Evolutionary conservation across 2,329 filamentous ascomycete species (phyloP), one percentile per base, ranked within the genome.

Genomic region (Fusarium stilboides): DNA sequence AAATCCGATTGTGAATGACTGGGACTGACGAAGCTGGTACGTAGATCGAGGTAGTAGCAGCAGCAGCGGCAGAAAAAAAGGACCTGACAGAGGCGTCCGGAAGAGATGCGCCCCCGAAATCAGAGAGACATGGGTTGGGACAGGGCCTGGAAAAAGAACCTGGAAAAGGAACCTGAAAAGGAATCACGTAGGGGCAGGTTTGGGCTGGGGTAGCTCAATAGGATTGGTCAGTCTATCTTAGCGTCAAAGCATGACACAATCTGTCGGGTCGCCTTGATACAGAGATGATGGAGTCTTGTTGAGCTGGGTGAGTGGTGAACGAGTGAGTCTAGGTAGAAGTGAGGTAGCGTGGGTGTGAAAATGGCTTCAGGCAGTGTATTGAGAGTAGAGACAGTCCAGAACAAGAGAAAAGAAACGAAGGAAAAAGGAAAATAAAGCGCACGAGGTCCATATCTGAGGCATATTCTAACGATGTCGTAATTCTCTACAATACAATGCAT

Each of bases 201-300:
- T 64, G 60, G 65, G 62, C 75, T 73, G 75, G 74, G 74, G 75
- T 74, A 76, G 54, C 59, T 51, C 43, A 63, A 63, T 33, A 45
- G 51, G 68, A 76, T 77, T 76, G 75, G 75, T 33, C 63, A 47
- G 67, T 45, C 46, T 49, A 43, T 40, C 53, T 67, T 74, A 75
- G 75, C 70, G 75, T 58, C 52, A 46, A 65, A 75, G 72, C 71
- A 77, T 77, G 75, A 77, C 75, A 77, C 75, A 77, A 77, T 77
- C 72, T 76, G 75, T 76, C 74, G 74, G 75, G 73, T 75, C 71
- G 68, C 54, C 65, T 73, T 72, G 62, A 65, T 62, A 65, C 55
- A 53, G 63, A 65, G 52, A 45, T 53, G 46, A 20, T 34, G 33
- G 44, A 28, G 45, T 64, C 60, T 65, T 68, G 50, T 55, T 61